phyloP scores from a whole-genome alignment of 768 basidiomycete genomes.

The Tricholoma terreum region DNA sequence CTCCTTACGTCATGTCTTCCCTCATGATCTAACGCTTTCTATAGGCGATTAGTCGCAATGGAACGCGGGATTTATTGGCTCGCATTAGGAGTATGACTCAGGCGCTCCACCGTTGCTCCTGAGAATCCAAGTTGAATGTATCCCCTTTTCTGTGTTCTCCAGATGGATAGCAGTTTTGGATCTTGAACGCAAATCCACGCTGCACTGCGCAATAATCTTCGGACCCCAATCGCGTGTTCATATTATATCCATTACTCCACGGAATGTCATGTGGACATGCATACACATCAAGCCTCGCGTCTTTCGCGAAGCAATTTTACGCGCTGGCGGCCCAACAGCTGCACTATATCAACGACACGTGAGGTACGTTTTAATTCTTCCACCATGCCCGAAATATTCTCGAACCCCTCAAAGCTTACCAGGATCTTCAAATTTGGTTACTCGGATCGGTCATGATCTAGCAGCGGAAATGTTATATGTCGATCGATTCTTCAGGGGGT shows the following conservation, averaged over 20 bases:
- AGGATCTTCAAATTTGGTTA: background rate
- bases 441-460: conserved; percentile 9
- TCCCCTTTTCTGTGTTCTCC: background rate
- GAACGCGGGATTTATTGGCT: background rate
- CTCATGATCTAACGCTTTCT: background rate
- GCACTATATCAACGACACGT: background rate
- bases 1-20: background rate
- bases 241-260: background rate
- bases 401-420: background rate
- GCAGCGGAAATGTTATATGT: conserved; percentile 6
- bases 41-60: background rate
- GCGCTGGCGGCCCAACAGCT: background rate
- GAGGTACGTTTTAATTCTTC: background rate
- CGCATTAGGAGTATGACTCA: background rate
- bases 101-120: background rate
- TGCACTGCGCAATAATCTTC: background rate
- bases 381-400: background rate
- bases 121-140: background rate
- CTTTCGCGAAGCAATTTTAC: background rate
- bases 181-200: background rate
- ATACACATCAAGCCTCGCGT: background rate
- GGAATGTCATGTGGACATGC: background rate
- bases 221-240: background rate
- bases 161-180: background rate
- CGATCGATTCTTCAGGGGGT: background rate